phyloP scores from a whole-genome alignment of 768 basidiomycete genomes.

The Ramaria sp. region DNA sequence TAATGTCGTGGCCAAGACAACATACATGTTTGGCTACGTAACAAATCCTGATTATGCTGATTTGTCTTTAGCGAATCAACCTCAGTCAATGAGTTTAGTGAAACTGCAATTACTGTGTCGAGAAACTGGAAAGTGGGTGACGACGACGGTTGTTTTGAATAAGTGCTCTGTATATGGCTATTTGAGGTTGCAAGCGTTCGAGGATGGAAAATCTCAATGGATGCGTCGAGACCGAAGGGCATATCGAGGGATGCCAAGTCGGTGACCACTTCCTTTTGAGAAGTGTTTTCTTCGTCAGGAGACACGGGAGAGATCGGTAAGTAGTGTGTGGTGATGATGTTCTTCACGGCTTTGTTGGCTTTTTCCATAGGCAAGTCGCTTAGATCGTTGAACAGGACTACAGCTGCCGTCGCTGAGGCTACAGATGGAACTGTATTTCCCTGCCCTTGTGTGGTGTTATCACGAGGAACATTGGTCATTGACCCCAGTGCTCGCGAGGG shows the following conservation, averaged over 20 bases:
- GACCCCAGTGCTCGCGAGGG: slow-evolving; percentile 12
- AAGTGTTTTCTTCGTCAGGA: too few relatives aligned
- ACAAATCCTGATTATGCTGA: not conserved
- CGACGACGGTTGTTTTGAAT: not conserved
- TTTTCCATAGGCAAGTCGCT: too few relatives aligned
- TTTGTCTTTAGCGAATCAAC: not conserved
- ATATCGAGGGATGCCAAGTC: too few relatives aligned
- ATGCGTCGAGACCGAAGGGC: not conserved
- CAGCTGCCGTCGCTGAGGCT: not conserved
- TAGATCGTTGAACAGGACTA: too few relatives aligned
- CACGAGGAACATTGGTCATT: slow-evolving; percentile 13
- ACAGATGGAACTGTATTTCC: not conserved
- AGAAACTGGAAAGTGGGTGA: not conserved
- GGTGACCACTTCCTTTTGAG: too few relatives aligned
- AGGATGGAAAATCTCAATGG: not conserved
- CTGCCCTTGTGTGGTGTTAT: not conserved
- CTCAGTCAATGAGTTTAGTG: not conserved
- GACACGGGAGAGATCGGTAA: too few relatives aligned
- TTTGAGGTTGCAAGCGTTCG: not conserved
- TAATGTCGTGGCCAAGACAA: not conserved
- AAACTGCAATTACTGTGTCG: not conserved
- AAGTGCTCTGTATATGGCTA: not conserved
- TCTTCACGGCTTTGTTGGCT: too few relatives aligned
- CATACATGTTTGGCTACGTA: not conserved
- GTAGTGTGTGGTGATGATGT: too few relatives aligned